phyloP scores from a whole-genome alignment of 2,329 filamentous ascomycete genomes.

The Penicillium sp. region DNA sequence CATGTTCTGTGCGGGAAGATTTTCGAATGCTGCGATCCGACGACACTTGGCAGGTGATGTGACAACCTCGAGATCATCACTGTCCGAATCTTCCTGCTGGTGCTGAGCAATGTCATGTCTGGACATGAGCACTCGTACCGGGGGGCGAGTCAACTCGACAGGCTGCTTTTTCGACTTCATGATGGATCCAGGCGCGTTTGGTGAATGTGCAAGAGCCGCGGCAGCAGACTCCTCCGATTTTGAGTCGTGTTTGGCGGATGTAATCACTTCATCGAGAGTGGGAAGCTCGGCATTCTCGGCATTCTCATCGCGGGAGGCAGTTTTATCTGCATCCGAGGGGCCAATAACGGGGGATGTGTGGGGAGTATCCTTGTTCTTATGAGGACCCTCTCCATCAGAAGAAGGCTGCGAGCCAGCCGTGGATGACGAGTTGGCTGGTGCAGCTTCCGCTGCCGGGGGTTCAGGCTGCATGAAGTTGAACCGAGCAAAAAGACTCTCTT shows the following conservation, averaged over 20 bases:
- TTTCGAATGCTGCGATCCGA: slow-evolving; percentile 65
- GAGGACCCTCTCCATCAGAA: slow-evolving; percentile 42
- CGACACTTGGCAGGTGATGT: slow-evolving; percentile 43
- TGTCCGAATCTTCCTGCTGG: slow-evolving; percentile 47
- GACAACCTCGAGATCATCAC: slow-evolving; percentile 61
- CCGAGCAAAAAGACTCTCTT: slow-evolving; percentile 73
- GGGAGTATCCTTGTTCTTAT: slow-evolving; percentile 58
- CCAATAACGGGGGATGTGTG: slow-evolving; percentile 62
- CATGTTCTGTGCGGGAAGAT: slow-evolving; percentile 60
- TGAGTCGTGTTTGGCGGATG: slow-evolving; percentile 24
- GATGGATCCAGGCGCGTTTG: not conserved
- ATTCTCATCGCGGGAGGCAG: slow-evolving; percentile 2
- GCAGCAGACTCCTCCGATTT: slow-evolving; percentile 8
- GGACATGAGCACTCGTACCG: slow-evolving; percentile 43
- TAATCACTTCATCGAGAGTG: slow-evolving; percentile 38
- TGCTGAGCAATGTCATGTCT: slow-evolving; percentile 37
- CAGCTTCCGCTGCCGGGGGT: slow-evolving; percentile 23
- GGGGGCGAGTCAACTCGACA: slow-evolving; percentile 25
- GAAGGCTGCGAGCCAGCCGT: slow-evolving; percentile 52
- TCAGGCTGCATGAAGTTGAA: slow-evolving; percentile 68
- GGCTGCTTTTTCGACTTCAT: slow-evolving; percentile 27
- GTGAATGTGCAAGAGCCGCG: not conserved
- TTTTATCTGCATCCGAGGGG: slow-evolving; percentile 17
- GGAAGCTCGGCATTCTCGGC: slow-evolving; percentile 36
- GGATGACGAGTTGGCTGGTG: slow-evolving; percentile 35